Percentiles rank a stretch among this genome's conserved stretches.
These are phyloP conservation scores for Acidomyces sp. DNA, from an alignment of 495 filamentous ascomycete genomes.

Conservation along the genomic window DNA sequence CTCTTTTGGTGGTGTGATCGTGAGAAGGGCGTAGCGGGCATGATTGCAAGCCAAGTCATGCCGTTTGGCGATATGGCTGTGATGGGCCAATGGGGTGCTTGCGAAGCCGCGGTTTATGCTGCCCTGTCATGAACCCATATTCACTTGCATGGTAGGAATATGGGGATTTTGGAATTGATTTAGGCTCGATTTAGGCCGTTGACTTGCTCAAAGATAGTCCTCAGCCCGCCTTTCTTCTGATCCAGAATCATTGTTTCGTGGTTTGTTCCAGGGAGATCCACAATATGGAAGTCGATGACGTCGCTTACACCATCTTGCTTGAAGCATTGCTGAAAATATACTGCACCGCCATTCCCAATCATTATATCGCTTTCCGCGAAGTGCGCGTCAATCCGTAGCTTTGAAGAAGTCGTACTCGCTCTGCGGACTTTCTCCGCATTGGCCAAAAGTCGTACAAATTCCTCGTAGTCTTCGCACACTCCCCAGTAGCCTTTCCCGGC, in stretches of 20 bases:
- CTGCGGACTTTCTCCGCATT: conserved; percentile 4
- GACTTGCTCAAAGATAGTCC: conserved; percentile 10
- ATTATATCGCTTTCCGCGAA: conserved; percentile 17
- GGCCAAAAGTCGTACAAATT: conserved; percentile 8
- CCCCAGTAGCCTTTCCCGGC: conserved; percentile 6
- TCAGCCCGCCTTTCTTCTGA: conserved; percentile 14
- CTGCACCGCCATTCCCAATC: conserved; percentile 12
- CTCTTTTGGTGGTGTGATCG: conserved; percentile 50
- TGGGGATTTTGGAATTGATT: neutral
- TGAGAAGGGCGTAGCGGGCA: conserved; percentile 44
- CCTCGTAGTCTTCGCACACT: conserved; percentile 15
- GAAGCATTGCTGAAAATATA: conserved; percentile 19
- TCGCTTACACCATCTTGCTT: conserved; percentile 6
- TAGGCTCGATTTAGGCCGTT: neutral
- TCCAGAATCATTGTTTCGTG: conserved; percentile 15
- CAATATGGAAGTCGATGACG: conserved; percentile 5
- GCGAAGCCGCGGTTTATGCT: conserved; percentile 16
- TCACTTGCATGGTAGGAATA: too few species aligned
- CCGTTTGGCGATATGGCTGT: conserved; percentile 34
- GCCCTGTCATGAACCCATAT: conserved; percentile 10
- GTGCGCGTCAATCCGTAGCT: conserved; percentile 9
- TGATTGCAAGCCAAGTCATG: conserved; percentile 45
- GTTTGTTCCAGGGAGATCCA: conserved; percentile 10
- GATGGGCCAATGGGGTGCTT: conserved; percentile 16
- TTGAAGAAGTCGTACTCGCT: neutral